Percentiles rank a stretch among this genome's conserved stretches.
Evolutionary conservation across 345 rosid species (phyloP).

Genomic region (Toxicodendron radicans): DNA sequence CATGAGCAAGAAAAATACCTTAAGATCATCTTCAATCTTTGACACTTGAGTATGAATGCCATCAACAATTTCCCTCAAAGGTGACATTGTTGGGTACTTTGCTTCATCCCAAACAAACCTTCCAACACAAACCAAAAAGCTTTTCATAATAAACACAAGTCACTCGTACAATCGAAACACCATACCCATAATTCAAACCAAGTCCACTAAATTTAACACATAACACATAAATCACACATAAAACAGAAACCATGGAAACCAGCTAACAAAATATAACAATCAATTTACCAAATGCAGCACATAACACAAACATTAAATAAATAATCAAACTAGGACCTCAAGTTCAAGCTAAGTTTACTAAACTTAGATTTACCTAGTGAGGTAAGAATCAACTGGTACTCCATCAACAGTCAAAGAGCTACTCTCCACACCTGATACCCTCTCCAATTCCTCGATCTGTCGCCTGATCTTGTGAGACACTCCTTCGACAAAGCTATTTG

Average conservation of each 20-base stretch:
- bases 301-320: background rate
- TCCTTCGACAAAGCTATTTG: constrained; percentile 87
- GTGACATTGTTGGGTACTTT: constrained; percentile 91
- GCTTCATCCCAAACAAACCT: constrained; percentile 99
- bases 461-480: constrained; percentile 95
- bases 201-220: background rate
- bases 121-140: constrained; percentile 26
- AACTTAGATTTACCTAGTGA: constrained; percentile 65
- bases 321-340: background rate
- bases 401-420: constrained; percentile 90
- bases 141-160: background rate
- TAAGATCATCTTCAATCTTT: constrained; percentile 99
- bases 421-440: constrained; percentile 79
- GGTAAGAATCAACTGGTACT: constrained; percentile 94
- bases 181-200: background rate
- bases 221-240: background rate
- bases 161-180: background rate
- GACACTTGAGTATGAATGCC: constrained; percentile 77
- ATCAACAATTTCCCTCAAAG: constrained; percentile 84
- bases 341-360: background rate
- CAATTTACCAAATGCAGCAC: background rate
- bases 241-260: background rate
- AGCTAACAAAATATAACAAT: background rate
- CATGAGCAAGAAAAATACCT: constrained; percentile 46
- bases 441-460: constrained; percentile 97